Evolutionary conservation across 2,329 filamentous ascomycete species (phyloP).

Genomic region (Fusarium xylarioides): DNA sequence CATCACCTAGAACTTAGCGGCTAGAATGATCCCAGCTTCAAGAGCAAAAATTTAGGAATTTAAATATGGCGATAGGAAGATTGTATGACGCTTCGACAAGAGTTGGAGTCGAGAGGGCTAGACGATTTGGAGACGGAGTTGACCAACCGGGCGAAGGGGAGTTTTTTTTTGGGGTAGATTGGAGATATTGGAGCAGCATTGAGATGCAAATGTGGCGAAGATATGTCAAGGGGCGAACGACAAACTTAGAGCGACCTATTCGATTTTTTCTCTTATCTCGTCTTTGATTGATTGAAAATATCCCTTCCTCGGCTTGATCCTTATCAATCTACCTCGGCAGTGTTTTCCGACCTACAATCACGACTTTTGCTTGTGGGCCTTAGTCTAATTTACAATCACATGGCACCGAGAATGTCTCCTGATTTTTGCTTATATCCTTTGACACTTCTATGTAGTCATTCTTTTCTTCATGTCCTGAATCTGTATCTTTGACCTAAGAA

Average conservation of each 20-base stretch:
- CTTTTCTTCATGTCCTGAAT: too few relatives aligned
- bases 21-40: fast-evolving
- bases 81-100: too few relatives aligned
- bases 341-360: background rate
- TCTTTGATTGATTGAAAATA: too few relatives aligned
- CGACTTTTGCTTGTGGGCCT: background rate
- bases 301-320: background rate
- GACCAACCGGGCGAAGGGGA: background rate
- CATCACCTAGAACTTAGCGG: fast-evolving
- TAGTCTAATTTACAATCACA: background rate
- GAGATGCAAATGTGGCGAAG: background rate
- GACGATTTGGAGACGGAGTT: background rate
- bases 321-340: background rate
- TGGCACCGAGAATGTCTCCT: background rate
- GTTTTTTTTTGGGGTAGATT: background rate
- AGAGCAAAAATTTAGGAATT: background rate
- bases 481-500: fast-evolving
- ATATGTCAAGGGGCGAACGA: background rate
- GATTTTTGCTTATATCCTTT: background rate
- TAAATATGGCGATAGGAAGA: fast-evolving
- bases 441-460: background rate
- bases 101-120: background rate
- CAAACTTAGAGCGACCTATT: too few relatives aligned
- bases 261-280: background rate
- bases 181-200: background rate